Conservation (phyloP, 768 basidiomycete genomes). For the Lentinula lateritia region DNA sequence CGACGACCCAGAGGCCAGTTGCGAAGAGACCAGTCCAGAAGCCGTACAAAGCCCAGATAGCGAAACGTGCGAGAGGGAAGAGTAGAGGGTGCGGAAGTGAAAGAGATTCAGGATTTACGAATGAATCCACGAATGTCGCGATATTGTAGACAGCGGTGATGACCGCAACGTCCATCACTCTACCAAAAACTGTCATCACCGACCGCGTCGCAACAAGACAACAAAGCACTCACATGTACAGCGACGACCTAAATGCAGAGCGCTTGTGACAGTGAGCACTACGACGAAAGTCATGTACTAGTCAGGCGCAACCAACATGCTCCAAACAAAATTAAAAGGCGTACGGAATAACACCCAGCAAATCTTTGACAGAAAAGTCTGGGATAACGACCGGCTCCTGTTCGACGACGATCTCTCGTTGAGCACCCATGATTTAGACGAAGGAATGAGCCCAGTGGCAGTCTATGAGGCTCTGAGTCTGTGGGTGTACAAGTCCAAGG, state of each 20-base stretch:
- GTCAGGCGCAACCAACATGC: background rate
- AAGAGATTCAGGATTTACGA: conserved; percentile 51
- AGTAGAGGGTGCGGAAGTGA: conserved; percentile 55
- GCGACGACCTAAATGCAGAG: conserved; percentile 71
- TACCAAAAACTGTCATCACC: conserved; percentile 19
- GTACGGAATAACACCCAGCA: conserved; percentile 79
- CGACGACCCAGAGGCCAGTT: conserved; percentile 93
- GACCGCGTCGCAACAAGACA: background rate
- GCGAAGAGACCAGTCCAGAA: conserved; percentile 81
- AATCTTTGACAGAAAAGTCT: conserved; percentile 82
- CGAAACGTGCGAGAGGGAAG: conserved; percentile 55
- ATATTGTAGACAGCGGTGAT: conserved; percentile 65
- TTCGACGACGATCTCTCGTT: conserved; percentile 26
- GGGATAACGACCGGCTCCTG: conserved; percentile 69
- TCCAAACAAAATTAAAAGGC: conserved; percentile 21
- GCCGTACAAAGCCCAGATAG: conserved; percentile 76
- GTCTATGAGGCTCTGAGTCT: conserved; percentile 1
- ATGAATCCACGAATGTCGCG: conserved; percentile 57
- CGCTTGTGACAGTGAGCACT: conserved; percentile 89
- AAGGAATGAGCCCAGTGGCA: background rate
- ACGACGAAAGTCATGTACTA: conserved; percentile 5
- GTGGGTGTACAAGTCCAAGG: conserved; percentile 7
- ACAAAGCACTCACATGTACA: conserved; percentile 59
- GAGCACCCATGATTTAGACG: background rate
- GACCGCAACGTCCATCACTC: conserved; percentile 70